Conservation (phyloP, 2,329 filamentous ascomycete genomes). For the Cadophora malorum region DNA sequence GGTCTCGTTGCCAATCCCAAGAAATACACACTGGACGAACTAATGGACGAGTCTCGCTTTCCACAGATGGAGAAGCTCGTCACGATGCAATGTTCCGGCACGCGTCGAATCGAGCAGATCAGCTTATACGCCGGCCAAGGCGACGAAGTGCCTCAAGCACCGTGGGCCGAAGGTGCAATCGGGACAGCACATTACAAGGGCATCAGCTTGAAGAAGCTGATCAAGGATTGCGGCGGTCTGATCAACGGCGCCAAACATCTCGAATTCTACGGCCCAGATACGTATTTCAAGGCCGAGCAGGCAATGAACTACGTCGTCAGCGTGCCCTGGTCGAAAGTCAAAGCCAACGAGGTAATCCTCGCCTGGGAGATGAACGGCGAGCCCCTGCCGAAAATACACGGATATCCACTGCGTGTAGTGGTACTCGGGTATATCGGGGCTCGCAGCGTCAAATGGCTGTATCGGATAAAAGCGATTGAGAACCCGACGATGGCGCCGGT, state of each 20-base stretch:
- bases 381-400: slow-evolving; percentile 68
- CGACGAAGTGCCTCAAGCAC: slow-evolving; percentile 59
- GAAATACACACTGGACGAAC: slow-evolving; percentile 61
- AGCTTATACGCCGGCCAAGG: slow-evolving; percentile 68
- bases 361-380: slow-evolving; percentile 73
- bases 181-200: slow-evolving; percentile 68
- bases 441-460: slow-evolving; percentile 73
- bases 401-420: slow-evolving; percentile 66
- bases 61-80: slow-evolving; percentile 63
- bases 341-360: slow-evolving; percentile 68
- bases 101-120: slow-evolving; percentile 73
- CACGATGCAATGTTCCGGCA: slow-evolving; percentile 72
- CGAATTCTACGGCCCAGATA: slow-evolving; percentile 74
- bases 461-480: slow-evolving; percentile 65
- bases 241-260: slow-evolving; percentile 62
- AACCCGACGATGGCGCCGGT: slow-evolving; percentile 63
- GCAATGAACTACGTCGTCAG: slow-evolving; percentile 71
- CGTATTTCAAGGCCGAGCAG: slow-evolving; percentile 73
- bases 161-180: slow-evolving; percentile 72
- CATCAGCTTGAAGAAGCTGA: slow-evolving; percentile 70
- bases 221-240: slow-evolving; percentile 73
- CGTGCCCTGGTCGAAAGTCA: slow-evolving; percentile 72
- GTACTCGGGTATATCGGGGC: slow-evolving; percentile 72
- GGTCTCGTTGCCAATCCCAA: slow-evolving; percentile 66
- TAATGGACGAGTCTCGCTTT: slow-evolving; percentile 65